Conservation (phyloP, 331 rosid genomes). For the Phaseolus coccineus region DNA sequence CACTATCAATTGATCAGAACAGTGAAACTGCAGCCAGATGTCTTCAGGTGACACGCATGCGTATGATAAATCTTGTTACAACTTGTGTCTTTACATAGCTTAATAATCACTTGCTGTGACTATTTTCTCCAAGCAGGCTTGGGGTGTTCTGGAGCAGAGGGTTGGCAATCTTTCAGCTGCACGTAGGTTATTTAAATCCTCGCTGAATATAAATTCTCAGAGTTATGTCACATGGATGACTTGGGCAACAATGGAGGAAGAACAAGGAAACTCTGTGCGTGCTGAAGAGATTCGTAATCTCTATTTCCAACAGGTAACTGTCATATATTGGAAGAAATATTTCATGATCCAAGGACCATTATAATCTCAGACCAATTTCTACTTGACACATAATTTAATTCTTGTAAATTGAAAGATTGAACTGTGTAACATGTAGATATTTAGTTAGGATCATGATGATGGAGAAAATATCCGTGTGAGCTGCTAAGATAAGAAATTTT, state of each 20-base stretch:
- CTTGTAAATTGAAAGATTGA: neutral
- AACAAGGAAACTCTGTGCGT: constrained; percentile 86
- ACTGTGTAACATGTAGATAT: neutral
- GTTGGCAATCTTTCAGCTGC: constrained; percentile 79
- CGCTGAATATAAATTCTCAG: constrained; percentile 85
- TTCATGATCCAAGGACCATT: neutral
- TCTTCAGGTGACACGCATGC: constrained; percentile 74
- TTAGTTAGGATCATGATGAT: neutral
- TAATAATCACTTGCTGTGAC: neutral
- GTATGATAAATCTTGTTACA: constrained; percentile 32
- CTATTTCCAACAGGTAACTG: constrained; percentile 86
- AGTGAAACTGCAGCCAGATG: constrained; percentile 95
- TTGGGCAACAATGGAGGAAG: constrained; percentile 95
- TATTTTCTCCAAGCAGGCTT: constrained; percentile 63
- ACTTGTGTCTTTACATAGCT: constrained; percentile 11
- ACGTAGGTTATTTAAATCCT: constrained; percentile 83
- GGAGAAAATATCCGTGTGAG: constrained; percentile 14
- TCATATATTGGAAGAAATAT: neutral
- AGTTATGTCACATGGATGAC: constrained; percentile 99
- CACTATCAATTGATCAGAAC: constrained; percentile 63
- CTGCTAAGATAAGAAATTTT: constrained; percentile 33
- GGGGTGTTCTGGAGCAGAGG: constrained; percentile 98
- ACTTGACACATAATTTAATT: neutral
- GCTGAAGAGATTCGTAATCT: constrained; percentile 95
- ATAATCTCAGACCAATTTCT: neutral